Evolutionary conservation across 495 filamentous ascomycete species (phyloP).

Genomic region (Parachaetomium inaequale): DNA sequence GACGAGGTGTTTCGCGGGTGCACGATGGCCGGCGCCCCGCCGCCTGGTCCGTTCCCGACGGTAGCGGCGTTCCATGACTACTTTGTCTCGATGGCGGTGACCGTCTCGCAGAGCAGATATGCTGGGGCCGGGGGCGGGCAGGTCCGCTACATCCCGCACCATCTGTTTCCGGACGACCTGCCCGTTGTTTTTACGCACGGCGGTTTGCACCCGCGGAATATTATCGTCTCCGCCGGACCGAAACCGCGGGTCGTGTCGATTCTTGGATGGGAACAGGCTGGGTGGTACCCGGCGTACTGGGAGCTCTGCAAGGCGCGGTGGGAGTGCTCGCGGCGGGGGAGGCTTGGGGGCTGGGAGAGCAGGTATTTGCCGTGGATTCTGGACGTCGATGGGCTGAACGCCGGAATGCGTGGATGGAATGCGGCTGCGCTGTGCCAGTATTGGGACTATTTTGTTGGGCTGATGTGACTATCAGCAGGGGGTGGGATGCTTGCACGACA

Average conservation of each 20-base stretch:
- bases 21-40: conserved; percentile 5
- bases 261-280: conserved; percentile 49
- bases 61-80: conserved; percentile 23
- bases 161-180: conserved; percentile 26
- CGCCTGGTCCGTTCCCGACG: conserved; percentile 19
- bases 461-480: conserved; percentile 2
- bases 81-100: conserved; percentile 21
- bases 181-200: conserved; percentile 47
- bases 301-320: conserved; percentile 43
- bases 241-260: conserved; percentile 38
- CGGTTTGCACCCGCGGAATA: conserved; percentile 47
- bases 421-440: conserved; percentile 16
- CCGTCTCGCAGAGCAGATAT: conserved; percentile 14
- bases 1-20: conserved; percentile 18
- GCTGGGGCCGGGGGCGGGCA: not conserved
- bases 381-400: conserved; percentile 5
- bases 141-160: conserved; percentile 17
- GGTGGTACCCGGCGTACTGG: conserved; percentile 50
- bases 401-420: conserved; percentile 11
- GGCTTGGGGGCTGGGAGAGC: conserved; percentile 12
- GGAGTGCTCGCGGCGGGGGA: conserved; percentile 8
- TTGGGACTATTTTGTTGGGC: conserved; percentile 21
- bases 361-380: conserved; percentile 19
- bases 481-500: not conserved
- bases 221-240: conserved; percentile 35